Evolutionary conservation across 2,329 filamentous ascomycete species (phyloP).

Genomic region (Rugonectria rugulosa): DNA sequence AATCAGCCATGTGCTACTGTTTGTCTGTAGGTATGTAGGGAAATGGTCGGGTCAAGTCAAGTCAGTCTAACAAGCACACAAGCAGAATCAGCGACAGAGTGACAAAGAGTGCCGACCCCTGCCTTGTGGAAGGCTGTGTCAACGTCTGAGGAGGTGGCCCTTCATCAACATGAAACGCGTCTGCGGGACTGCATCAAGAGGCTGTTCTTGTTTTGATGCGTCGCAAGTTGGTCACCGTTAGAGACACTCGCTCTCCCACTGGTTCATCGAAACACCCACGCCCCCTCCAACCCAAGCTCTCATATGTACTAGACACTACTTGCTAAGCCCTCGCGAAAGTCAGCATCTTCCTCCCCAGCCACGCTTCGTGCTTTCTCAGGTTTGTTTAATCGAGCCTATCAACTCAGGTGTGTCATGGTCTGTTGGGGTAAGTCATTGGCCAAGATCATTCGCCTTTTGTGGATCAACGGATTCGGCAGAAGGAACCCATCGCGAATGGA

Average conservation of each 20-base stretch:
- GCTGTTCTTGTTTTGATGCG: slow-evolving; percentile 43
- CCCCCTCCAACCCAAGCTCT: slow-evolving; percentile 25
- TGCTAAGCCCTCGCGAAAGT: slow-evolving; percentile 13
- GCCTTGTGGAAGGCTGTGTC: slow-evolving; percentile 32
- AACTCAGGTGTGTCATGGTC: slow-evolving; percentile 25
- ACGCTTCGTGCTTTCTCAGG: slow-evolving; percentile 17
- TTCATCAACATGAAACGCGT: slow-evolving; percentile 57
- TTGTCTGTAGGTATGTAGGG: too few species aligned
- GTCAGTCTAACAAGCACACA: too few species aligned
- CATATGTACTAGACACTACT: slow-evolving; percentile 2
- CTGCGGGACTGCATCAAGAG: slow-evolving; percentile 59
- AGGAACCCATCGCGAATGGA: background rate
- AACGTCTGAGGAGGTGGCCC: slow-evolving; percentile 27
- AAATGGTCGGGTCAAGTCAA: too few species aligned
- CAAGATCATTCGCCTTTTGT: slow-evolving; percentile 19
- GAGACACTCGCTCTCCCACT: slow-evolving; percentile 38
- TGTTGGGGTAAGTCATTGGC: slow-evolving; percentile 22
- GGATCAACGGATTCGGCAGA: slow-evolving; percentile 18
- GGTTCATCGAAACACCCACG: slow-evolving; percentile 19
- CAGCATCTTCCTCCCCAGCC: slow-evolving; percentile 8
- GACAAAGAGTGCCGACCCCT: slow-evolving; percentile 28
- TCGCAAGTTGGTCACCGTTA: slow-evolving; percentile 45
- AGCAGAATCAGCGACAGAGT: slow-evolving; percentile 16
- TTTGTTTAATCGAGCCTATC: slow-evolving; percentile 26
- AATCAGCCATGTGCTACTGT: too few species aligned